Conservation (phyloP, 2,329 filamentous ascomycete genomes). For the Moelleriella libera region DNA sequence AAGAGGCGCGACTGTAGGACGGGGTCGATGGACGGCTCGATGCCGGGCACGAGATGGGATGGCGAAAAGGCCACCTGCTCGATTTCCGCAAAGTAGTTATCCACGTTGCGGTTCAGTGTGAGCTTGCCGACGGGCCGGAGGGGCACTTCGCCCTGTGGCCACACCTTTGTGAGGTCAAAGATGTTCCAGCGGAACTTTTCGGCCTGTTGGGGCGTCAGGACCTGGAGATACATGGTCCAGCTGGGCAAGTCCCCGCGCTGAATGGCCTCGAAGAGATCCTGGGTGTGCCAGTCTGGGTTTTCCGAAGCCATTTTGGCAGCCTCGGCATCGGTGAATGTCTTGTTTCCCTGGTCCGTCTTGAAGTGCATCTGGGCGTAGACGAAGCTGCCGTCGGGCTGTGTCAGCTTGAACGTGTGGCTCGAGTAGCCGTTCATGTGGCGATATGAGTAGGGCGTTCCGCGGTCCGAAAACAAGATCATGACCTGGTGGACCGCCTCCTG, state of each 20-base stretch:
- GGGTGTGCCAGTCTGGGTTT: slow-evolving; percentile 48
- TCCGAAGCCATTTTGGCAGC: slow-evolving; percentile 36
- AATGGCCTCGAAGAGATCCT: slow-evolving; percentile 52
- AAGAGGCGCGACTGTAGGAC: slow-evolving; percentile 47
- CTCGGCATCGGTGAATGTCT: background rate
- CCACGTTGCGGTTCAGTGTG: slow-evolving; percentile 48
- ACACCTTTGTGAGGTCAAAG: slow-evolving; percentile 57
- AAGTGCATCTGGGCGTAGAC: slow-evolving; percentile 53
- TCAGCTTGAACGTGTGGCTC: slow-evolving; percentile 53
- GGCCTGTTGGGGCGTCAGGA: slow-evolving; percentile 46
- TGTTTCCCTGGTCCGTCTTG: slow-evolving; percentile 43
- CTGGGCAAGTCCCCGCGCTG: slow-evolving; percentile 43
- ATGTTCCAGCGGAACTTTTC: slow-evolving; percentile 47
- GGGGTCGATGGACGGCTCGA: slow-evolving; percentile 47
- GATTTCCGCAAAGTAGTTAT: slow-evolving; percentile 57
- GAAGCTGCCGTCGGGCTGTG: slow-evolving; percentile 50
- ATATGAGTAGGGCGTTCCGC: slow-evolving; percentile 50
- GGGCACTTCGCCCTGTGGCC: slow-evolving; percentile 50
- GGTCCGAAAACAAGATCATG: slow-evolving; percentile 52
- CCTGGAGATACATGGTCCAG: slow-evolving; percentile 52
- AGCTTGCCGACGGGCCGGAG: slow-evolving; percentile 46
- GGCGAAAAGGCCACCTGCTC: slow-evolving; percentile 56
- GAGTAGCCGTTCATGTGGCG: slow-evolving; percentile 56
- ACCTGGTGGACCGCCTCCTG: slow-evolving; percentile 50
- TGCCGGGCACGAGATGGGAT: slow-evolving; percentile 47